These are phyloP conservation scores for Exophiala lecanii-corni DNA, from an alignment of 2,329 filamentous ascomycete species.

Conservation along the genomic window DNA sequence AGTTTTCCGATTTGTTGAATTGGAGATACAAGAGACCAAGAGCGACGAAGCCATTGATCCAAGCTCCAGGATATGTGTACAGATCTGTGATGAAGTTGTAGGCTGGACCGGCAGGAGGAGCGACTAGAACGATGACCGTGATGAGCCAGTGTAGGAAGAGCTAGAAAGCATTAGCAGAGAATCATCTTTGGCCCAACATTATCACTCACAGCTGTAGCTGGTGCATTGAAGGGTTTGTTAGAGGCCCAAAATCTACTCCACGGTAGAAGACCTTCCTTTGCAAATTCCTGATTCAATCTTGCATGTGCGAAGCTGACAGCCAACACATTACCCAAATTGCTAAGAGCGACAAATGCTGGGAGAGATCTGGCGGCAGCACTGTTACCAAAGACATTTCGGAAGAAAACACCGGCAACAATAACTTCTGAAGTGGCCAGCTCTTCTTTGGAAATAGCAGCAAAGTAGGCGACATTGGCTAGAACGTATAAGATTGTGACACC, in stretches of 20 bases:
- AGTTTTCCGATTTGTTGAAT: slow-evolving; percentile 32
- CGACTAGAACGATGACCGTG: slow-evolving; percentile 60
- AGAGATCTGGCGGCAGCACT: slow-evolving; percentile 40
- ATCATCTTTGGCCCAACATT: not conserved
- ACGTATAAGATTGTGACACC: slow-evolving; percentile 53
- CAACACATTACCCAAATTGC: slow-evolving; percentile 54
- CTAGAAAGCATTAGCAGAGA: not conserved
- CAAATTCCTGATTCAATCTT: slow-evolving; percentile 58
- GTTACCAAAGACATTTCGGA: slow-evolving; percentile 51
- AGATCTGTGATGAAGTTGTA: slow-evolving; percentile 57
- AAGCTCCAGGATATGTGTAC: slow-evolving; percentile 30
- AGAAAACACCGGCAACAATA: slow-evolving; percentile 53
- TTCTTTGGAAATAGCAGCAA: slow-evolving; percentile 53
- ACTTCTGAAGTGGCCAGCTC: slow-evolving; percentile 52
- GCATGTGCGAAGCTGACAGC: slow-evolving; percentile 54
- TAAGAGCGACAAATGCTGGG: slow-evolving; percentile 47
- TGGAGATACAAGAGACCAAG: slow-evolving; percentile 50
- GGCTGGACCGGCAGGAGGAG: slow-evolving; percentile 61
- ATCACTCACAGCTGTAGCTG: slow-evolving; percentile 44
- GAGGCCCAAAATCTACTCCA: slow-evolving; percentile 64
- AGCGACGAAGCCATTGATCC: slow-evolving; percentile 34
- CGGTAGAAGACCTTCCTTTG: slow-evolving; percentile 64
- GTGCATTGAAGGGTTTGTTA: slow-evolving; percentile 62
- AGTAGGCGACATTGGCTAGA: slow-evolving; percentile 56
- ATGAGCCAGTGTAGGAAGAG: slow-evolving; percentile 61